Base-by-base conservation (phyloP, 2,329 filamentous ascomycete genomes). In the Myriosclerotinia curreyana region DNA sequence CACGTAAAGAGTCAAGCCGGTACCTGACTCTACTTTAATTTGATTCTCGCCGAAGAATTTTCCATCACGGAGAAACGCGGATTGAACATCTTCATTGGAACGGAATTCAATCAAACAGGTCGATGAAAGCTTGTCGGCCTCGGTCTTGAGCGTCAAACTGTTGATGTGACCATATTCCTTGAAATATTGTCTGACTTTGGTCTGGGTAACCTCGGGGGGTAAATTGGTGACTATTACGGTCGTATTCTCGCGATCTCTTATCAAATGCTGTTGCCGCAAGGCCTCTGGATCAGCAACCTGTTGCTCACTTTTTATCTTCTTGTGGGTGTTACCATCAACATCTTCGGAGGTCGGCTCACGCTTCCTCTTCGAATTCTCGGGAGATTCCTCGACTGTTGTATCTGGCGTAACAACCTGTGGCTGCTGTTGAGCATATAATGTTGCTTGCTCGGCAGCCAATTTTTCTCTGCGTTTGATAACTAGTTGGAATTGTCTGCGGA, bases 241-340 rank as follows among this genome's bases (percentile, higher is more conserved):
- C 0, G 92, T 89, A 75, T 98, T 90, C 74, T 99, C 95, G 50
- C 95, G 87, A 76, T 99, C 93, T 63, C 95, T 87, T 75, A 91
- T 94, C 38, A 81, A 78, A 74, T 65, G 68, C 66, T 80, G 72
- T 40, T 77, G 77, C 51, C 75, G 70, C 46, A 75, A 69, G 36
- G 72, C 68, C 31, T 73, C 69, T 15, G 77, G 75, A 40, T 78
- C 77, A 49, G 54, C 66, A 77, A 80, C 48, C 46, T 48, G 53
- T 54, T 62, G 48, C 36, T 66, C 59, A 63, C 65, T 67, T 72
- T 81, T 92, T 44, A 83, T 81, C 71, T 90, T 91, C 76, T 96
- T 97, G 68, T 76, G 82, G 5, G 79, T 78, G 42, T 76, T 77
- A n/a, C 83, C 82, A 52, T 79, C 78, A 3, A 80, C 79, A 28